These are phyloP conservation scores for Parmelia sp. DNA, from an alignment of 495 filamentous ascomycete genomes.

Conservation along the genomic window DNA sequence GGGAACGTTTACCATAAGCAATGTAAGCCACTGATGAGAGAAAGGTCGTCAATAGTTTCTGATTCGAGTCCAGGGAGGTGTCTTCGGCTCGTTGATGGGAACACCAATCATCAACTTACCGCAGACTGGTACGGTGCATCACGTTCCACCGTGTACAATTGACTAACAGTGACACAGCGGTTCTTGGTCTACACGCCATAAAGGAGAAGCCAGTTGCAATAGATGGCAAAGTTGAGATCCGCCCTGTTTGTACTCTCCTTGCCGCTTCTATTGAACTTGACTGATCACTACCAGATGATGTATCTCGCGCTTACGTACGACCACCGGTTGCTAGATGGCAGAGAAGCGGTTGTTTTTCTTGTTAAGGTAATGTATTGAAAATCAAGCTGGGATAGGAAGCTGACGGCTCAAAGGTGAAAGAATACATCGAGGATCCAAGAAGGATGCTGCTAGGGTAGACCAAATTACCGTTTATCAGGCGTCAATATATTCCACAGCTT, in stretches of 20 bases:
- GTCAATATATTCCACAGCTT: not conserved
- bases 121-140: conserved; percentile 57
- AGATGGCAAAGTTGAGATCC: conserved; percentile 87
- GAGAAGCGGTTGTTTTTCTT: conserved; percentile 94
- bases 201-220: conserved; percentile 88
- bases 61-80: conserved; percentile 48
- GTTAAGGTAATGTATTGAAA: conserved; percentile 58
- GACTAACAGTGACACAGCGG: conserved; percentile 47
- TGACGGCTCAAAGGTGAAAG: conserved; percentile 56
- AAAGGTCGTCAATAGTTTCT: conserved; percentile 19
- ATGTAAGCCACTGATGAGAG: conserved; percentile 46
- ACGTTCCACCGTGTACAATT: not conserved
- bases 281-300: conserved; percentile 68
- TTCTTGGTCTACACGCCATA: conserved; percentile 94
- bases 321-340: conserved; percentile 88
- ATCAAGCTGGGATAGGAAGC: conserved; percentile 8
- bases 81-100: conserved; percentile 82
- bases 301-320: conserved; percentile 97
- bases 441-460: conserved; percentile 71
- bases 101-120: conserved; percentile 99
- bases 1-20: conserved; percentile 98
- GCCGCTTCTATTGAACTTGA: not conserved
- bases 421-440: conserved; percentile 95
- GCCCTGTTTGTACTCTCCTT: conserved; percentile 53
- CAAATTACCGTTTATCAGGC: not conserved